These are phyloP conservation scores for Penicillium paradoxum DNA, from an alignment of 495 filamentous ascomycete genomes.

Conservation along the genomic window DNA sequence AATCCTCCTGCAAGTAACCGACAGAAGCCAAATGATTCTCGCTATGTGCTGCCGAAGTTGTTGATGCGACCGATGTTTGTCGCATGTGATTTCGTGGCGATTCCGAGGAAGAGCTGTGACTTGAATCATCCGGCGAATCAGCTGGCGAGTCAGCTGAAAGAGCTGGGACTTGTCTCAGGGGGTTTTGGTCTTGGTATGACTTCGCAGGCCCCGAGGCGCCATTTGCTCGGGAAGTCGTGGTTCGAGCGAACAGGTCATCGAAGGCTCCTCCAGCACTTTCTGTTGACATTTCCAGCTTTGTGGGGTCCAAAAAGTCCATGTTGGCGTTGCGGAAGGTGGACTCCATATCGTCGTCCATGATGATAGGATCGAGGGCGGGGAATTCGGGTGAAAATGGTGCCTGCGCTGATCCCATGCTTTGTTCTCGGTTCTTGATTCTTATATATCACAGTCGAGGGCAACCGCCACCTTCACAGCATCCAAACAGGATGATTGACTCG, in stretches of 20 bases:
- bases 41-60: slow-evolving; percentile 38
- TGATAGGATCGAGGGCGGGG: slow-evolving; percentile 40
- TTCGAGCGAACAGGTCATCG: slow-evolving; percentile 39
- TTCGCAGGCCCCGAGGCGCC: slow-evolving; percentile 29
- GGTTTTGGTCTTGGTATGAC: slow-evolving; percentile 30
- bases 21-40: slow-evolving; percentile 35
- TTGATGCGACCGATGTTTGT: slow-evolving; percentile 37
- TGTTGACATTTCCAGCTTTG: slow-evolving; percentile 33
- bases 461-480: slow-evolving; percentile 9
- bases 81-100: slow-evolving; percentile 41
- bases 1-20: slow-evolving; percentile 36
- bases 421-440: slow-evolving; percentile 1
- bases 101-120: slow-evolving; percentile 41
- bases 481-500: slow-evolving; percentile 8
- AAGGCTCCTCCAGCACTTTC: slow-evolving; percentile 40
- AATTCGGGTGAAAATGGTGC: slow-evolving; percentile 38
- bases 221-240: slow-evolving; percentile 27
- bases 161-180: slow-evolving; percentile 32
- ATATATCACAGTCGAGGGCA: slow-evolving; percentile 4
- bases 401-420: slow-evolving; percentile 42
- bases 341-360: slow-evolving; percentile 46
- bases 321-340: slow-evolving; percentile 37
- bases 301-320: slow-evolving; percentile 41
- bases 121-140: slow-evolving; percentile 42
- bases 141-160: slow-evolving; percentile 39